Conservation (phyloP, 1,284 basidiomycete genomes). For the Cutaneotrichosporon cavernicola region DNA sequence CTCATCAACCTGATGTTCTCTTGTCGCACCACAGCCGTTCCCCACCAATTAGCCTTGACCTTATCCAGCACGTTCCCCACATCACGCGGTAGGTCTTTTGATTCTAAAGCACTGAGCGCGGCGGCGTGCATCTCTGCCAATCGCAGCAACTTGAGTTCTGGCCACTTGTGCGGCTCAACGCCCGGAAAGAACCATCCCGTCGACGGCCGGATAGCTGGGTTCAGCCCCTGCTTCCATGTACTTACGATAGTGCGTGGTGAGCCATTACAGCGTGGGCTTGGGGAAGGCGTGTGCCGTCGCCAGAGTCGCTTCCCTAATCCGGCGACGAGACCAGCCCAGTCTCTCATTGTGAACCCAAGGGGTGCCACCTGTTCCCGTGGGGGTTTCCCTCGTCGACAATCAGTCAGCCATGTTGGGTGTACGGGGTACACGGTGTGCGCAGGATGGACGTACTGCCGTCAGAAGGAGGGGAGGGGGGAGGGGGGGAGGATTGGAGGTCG, state of each 20-base stretch:
- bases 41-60: slow-evolving; percentile 19
- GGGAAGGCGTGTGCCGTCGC: slow-evolving; percentile 14
- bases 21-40: slow-evolving; percentile 18
- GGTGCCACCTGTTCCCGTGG: too few relatives aligned
- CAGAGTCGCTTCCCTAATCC: slow-evolving; percentile 12
- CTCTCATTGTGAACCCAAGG: slow-evolving; percentile 4
- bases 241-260: slow-evolving; percentile 27
- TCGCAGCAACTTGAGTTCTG: slow-evolving; percentile 18
- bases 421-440: too few relatives aligned
- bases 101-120: slow-evolving; percentile 15
- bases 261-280: slow-evolving; percentile 18
- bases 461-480: too few relatives aligned
- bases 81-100: background rate
- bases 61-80: background rate
- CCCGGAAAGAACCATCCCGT: slow-evolving; percentile 24
- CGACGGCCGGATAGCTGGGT: slow-evolving; percentile 11
- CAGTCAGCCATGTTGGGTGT: too few relatives aligned
- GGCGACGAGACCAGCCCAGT: slow-evolving; percentile 20
- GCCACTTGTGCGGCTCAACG: slow-evolving; percentile 3
- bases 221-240: background rate
- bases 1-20: slow-evolving; percentile 26
- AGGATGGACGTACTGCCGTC: too few relatives aligned
- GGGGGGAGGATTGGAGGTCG: too few relatives aligned
- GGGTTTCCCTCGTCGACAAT: too few relatives aligned
- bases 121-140: slow-evolving; percentile 20